Evolutionary conservation across 2,329 filamentous ascomycete species (phyloP).

Genomic region (Phialemoniopsis sp.): DNA sequence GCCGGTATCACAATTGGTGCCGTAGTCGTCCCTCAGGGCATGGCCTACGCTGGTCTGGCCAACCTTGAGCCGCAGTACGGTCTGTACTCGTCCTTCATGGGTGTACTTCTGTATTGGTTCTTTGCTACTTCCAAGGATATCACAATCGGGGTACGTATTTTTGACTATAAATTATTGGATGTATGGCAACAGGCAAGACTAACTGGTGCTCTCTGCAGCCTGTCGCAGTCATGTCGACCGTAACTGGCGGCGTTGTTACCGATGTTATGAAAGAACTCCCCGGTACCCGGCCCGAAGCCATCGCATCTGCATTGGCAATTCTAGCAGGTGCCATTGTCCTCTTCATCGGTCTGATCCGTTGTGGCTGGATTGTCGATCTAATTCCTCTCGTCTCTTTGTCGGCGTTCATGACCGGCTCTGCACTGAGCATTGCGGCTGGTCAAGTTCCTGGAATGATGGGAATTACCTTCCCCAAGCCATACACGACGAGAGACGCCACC

Average conservation of each 20-base stretch:
- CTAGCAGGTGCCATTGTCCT: conserved; percentile 75
- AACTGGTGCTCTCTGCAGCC: conserved; percentile 47
- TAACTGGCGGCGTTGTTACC: conserved; percentile 77
- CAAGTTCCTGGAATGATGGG: conserved; percentile 83
- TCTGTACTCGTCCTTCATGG: conserved; percentile 94
- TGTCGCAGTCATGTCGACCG: conserved; percentile 90
- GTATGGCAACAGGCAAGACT: neutral
- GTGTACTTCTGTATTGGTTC: conserved; percentile 92
- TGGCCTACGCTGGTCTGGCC: conserved; percentile 89
- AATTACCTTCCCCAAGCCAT: conserved; percentile 54
- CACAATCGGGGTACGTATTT: conserved; percentile 74
- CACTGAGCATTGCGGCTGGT: conserved; percentile 80
- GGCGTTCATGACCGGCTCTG: conserved; percentile 96
- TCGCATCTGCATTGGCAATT: conserved; percentile 76
- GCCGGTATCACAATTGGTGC: conserved; percentile 70
- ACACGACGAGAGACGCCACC: conserved; percentile 69
- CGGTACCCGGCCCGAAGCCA: conserved; percentile 54
- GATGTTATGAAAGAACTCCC: conserved; percentile 55
- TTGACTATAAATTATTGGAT: neutral
- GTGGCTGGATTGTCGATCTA: conserved; percentile 88
- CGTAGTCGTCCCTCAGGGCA: conserved; percentile 87
- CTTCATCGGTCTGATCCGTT: conserved; percentile 72
- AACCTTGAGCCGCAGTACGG: conserved; percentile 78
- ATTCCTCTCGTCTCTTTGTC: conserved; percentile 88
- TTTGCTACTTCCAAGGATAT: conserved; percentile 99